These are phyloP conservation scores for Helicostylum pulchrum DNA, from an alignment of 192 early-diverging fungal genomes.

Conservation along the genomic window DNA sequence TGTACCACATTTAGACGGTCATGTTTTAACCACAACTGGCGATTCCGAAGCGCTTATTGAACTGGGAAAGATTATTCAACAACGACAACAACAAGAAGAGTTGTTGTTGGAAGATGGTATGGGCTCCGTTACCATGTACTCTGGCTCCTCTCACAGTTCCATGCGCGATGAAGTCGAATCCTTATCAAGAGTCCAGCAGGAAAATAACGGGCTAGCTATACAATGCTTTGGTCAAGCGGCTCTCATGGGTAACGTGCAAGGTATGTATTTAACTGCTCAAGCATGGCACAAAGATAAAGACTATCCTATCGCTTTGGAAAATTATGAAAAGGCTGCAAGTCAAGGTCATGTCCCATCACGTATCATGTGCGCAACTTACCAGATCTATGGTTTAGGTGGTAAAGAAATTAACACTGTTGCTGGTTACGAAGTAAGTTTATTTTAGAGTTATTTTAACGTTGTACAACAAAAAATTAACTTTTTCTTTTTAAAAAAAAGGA, in stretches of 20 bases:
- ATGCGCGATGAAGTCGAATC: constrained; percentile 6
- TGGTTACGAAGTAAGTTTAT: constrained; percentile 22
- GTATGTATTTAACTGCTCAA: constrained; percentile 29
- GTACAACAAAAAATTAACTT: neutral
- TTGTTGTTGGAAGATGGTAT: no score
- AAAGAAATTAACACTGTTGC: constrained; percentile 11
- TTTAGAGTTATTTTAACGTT: neutral
- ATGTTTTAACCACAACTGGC: constrained; percentile 6
- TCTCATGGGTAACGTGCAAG: constrained; percentile 27
- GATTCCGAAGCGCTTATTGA: constrained; percentile 25
- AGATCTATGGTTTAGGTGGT: constrained; percentile 22
- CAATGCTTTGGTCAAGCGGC: constrained; percentile 30
- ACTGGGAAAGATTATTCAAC: constrained; percentile 24
- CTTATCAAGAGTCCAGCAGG: constrained; percentile 6
- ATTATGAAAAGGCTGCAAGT: constrained; percentile 23
- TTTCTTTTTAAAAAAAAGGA: constrained; percentile 22
- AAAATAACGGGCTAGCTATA: constrained; percentile 6
- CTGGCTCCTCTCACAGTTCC: no score
- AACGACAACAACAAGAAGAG: neutral
- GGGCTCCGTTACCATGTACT: neutral
- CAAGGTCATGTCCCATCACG: constrained; percentile 25
- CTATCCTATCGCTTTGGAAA: constrained; percentile 25
- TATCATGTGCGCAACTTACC: constrained; percentile 31
- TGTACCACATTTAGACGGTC: constrained; percentile 1
- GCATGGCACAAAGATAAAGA: constrained; percentile 23